These are phyloP conservation scores for Cryphonectria parasitica DNA, from an alignment of 2,329 filamentous ascomycete species.

Conservation along the genomic window DNA sequence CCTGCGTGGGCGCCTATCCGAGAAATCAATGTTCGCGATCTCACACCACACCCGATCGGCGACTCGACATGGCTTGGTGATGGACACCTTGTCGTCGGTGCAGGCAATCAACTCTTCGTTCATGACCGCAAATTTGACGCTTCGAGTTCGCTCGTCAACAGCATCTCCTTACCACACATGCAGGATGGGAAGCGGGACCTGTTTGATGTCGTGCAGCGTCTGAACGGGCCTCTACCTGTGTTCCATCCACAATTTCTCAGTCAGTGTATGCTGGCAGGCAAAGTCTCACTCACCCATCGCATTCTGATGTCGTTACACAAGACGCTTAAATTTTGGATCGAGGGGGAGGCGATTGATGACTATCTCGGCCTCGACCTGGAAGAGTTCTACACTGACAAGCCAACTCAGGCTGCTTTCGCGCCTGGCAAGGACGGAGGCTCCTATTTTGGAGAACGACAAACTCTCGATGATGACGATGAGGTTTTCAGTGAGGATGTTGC, in stretches of 20 bases:
- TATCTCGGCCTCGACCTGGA: conserved; percentile 69
- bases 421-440: conserved; percentile 40
- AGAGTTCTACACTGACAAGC: conserved; percentile 56
- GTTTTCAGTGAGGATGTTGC: conserved; percentile 74
- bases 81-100: conserved; percentile 83
- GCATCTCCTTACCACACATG: conserved; percentile 51
- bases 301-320: conserved; percentile 75
- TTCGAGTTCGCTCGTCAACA: conserved; percentile 61
- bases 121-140: conserved; percentile 76
- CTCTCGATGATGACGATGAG: conserved; percentile 59
- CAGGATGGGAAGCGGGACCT: conserved; percentile 65
- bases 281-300: conserved; percentile 69
- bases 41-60: conserved; percentile 88
- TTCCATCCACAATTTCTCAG: conserved; percentile 92
- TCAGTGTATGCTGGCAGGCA: conserved; percentile 83
- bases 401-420: conserved; percentile 20
- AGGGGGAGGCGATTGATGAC: conserved; percentile 79
- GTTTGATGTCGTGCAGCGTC: conserved; percentile 78
- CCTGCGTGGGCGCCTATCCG: conserved; percentile 88
- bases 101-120: conserved; percentile 89
- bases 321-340: conserved; percentile 79
- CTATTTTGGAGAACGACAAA: conserved; percentile 43
- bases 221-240: conserved; percentile 85
- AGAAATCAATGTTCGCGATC: conserved; percentile 78
- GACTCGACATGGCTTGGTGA: conserved; percentile 90